Conservation (phyloP, 2,329 filamentous ascomycete species). For the Monilinia aucupariae region DNA sequence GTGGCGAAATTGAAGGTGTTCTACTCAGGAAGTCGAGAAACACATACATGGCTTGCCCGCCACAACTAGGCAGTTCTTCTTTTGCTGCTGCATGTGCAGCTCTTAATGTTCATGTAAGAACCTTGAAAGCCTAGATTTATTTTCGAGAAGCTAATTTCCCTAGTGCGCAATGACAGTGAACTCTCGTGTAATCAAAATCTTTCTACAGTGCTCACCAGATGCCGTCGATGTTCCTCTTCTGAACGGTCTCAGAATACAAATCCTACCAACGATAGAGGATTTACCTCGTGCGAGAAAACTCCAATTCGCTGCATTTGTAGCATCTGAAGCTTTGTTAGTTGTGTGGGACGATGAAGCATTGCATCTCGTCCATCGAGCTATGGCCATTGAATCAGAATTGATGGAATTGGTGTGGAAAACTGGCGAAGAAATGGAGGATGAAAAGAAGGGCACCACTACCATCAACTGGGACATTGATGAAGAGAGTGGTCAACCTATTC, state of each 20-base stretch:
- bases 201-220: conserved; percentile 66
- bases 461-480: conserved; percentile 58
- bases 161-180: conserved; percentile 77
- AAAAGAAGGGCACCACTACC: conserved; percentile 45
- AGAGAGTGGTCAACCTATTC: conserved; percentile 62
- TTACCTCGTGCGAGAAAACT: conserved; percentile 67
- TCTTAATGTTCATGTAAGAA: conserved; percentile 64
- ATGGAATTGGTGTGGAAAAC: conserved; percentile 73
- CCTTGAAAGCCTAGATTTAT: not conserved
- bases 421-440: conserved; percentile 48
- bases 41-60: conserved; percentile 68
- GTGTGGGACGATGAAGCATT: conserved; percentile 80
- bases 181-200: conserved; percentile 72
- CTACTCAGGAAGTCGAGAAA: conserved; percentile 62
- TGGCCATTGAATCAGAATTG: conserved; percentile 67
- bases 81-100: conserved; percentile 60
- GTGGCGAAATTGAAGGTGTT: conserved; percentile 65
- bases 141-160: conserved; percentile 21
- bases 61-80: conserved; percentile 54
- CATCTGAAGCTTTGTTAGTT: conserved; percentile 62
- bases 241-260: conserved; percentile 72
- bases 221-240: conserved; percentile 69
- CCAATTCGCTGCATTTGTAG: conserved; percentile 75
- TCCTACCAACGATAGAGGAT: conserved; percentile 66
- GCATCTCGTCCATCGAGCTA: conserved; percentile 63